Evolutionary conservation across 2,329 filamentous ascomycete genomes (phyloP), one percentile per base, ranked within the genome.

Genomic region (Phialophora chinensis): DNA sequence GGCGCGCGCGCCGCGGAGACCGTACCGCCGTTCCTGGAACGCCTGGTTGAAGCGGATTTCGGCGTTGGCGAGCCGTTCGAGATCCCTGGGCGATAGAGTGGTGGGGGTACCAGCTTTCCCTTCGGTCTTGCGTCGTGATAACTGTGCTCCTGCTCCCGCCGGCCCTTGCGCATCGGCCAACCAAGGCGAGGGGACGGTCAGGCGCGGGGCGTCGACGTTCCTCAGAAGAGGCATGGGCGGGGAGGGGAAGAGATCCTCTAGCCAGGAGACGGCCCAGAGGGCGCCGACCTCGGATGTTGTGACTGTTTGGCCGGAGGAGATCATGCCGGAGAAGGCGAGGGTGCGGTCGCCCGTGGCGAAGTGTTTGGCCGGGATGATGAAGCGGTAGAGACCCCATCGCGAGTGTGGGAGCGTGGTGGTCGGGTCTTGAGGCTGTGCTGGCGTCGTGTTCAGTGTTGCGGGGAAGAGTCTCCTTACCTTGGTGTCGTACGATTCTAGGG

Each of bases 241-340:
- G 8, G 4, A 10, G 3, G 50, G 7, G 27, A 66, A 54, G 4
- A 66, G 47, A 8, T 58, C 53, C 25, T 66, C 60, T 2, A 62
- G 50, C 60, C 60, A 66, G 23, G 65, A 61, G 23, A 60, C 65
- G 6, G 60, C 60, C 65, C 65, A 64, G 29, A 66, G 60, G 38
- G 65, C 44, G 6, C 35, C 42, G 23, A 64, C 33, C 20, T 67
- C 54, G 12, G 53, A 56, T 1, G 44, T 56, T 11, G 63, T 44
- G 61, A 6, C 23, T 35, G 60, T 64, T 60, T 63, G 60, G 33
- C 14, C 49, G 5, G 60, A 65, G 5, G 65, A 55, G 17, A 60
- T 55, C 33, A 64, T 50, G 53, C 61, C 65, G 4, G 63, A 38
- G 25, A 61, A 65, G 7, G 55, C 61, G 20, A 67, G 64, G 12